Base-by-base conservation (phyloP, 2,329 filamentous ascomycete species). In the Botrytis porri region DNA sequence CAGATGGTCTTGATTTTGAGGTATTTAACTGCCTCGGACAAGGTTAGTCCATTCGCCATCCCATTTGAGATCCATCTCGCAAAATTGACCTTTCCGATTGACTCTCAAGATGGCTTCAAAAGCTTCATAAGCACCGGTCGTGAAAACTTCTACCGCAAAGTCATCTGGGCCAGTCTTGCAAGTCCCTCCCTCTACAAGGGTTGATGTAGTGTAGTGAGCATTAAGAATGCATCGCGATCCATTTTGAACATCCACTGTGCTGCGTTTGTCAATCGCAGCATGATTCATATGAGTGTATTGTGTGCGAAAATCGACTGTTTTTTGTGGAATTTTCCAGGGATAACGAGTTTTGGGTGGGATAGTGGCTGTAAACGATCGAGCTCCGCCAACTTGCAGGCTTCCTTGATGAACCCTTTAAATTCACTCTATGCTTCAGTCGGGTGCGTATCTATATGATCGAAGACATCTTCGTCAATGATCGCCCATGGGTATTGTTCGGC, bases 231-330 rank as follows among this genome's bases (percentile, higher is more conserved):
- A 51, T 51, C 10, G 10, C 22, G 22, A 51, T 25, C 0, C 10
- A 1, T 51, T 51, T 22, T 25, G 10, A 51, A 51, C 0, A 25
- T n/a, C 22, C 10, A 25, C 4, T 51, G 22, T 0, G 4, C 10
- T 25, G 22, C 22, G 0, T 51, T n/a, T 14, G 4, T 45, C 6
- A 1, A 0, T n/a, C 1, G 10, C 10, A 51, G 45, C 1, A 6
- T 51, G 45, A 9, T 51, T 51, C 22, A 51, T n/a, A 0, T 51
- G 9, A 0, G 22, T n/a, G 4, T 43, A 43, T 12, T 51, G 10
- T n/a, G 10, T 51, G 10, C 1, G 22, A n/a, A 12, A 51, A 2
- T 51, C 9, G 22, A n/a, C 45, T n/a, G 45, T 14, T 51, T 1
- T 51, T 51, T 4, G 45, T 12, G 2, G 9, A 51, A 25, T 1